Conservation (phyloP, 768 basidiomycete genomes). For the Phanerochaete carnosa region DNA sequence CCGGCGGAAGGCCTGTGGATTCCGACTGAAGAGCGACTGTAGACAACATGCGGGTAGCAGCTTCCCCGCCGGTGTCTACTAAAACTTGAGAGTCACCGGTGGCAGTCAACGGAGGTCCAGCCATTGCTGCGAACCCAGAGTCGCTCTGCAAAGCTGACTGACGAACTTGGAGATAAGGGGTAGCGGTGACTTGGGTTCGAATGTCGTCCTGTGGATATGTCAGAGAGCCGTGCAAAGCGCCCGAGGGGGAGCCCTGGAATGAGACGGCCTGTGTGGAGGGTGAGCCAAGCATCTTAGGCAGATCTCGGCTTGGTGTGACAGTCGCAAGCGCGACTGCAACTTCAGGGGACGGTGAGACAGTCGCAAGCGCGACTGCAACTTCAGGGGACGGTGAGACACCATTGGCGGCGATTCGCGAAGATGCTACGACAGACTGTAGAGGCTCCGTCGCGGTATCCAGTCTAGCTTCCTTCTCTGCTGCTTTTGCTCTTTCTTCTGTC, state of each 20-base stretch:
- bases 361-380: too few relatives aligned
- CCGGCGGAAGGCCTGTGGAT: neutral
- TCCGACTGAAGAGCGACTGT: too few relatives aligned
- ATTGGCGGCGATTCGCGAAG: neutral
- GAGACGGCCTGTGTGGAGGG: neutral
- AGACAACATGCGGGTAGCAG: too few relatives aligned
- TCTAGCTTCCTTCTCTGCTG: neutral
- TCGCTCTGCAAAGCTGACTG: neutral
- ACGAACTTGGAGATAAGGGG: neutral
- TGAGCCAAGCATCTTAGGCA: neutral
- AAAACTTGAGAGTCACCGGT: neutral
- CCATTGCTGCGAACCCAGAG: neutral
- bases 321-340: neutral
- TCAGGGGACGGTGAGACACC: neutral
- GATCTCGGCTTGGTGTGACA: neutral
- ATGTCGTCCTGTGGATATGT: neutral
- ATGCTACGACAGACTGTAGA: neutral
- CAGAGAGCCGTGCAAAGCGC: neutral
- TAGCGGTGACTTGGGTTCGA: neutral
- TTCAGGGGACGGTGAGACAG: neutral
- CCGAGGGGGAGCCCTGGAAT: neutral
- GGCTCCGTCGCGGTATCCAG: neutral
- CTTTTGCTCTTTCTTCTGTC: neutral
- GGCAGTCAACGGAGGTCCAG: neutral
- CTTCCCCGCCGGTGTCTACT: neutral